Percentiles rank a stretch among this genome's conserved stretches.
These are phyloP conservation scores for Botryotinia narcissicola DNA, from an alignment of 2,329 filamentous ascomycete species.

Conservation along the genomic window DNA sequence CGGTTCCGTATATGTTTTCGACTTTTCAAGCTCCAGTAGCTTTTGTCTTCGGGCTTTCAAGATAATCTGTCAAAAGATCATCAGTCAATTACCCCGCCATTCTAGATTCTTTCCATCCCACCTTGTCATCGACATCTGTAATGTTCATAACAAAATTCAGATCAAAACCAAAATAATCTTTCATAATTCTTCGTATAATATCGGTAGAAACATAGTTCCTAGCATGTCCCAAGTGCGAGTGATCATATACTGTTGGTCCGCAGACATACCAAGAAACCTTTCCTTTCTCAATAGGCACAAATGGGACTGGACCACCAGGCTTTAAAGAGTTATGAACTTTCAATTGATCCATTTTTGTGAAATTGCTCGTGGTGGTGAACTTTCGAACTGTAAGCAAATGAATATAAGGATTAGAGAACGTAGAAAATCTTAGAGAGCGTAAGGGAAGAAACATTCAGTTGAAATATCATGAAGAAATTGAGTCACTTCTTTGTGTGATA, in stretches of 20 bases:
- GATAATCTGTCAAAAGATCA: slow-evolving; percentile 17
- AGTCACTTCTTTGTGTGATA: slow-evolving; percentile 22
- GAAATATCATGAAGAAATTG: slow-evolving; percentile 17
- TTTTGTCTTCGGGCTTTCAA: slow-evolving; percentile 69
- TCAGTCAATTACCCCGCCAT: slow-evolving; percentile 14
- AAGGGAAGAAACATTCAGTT: slow-evolving; percentile 25
- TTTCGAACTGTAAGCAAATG: slow-evolving; percentile 23
- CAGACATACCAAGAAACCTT: slow-evolving; percentile 65
- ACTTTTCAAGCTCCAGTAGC: slow-evolving; percentile 73
- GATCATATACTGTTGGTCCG: slow-evolving; percentile 68
- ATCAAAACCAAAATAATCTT: slow-evolving; percentile 66
- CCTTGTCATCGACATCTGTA: slow-evolving; percentile 65
- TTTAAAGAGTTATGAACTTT: slow-evolving; percentile 38
- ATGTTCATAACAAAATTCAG: slow-evolving; percentile 73
- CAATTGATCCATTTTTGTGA: slow-evolving; percentile 31
- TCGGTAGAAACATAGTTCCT: slow-evolving; percentile 73
- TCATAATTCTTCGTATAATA: slow-evolving; percentile 65
- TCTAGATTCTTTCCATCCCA: slow-evolving; percentile 27
- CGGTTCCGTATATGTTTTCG: slow-evolving; percentile 57
- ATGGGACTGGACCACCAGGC: slow-evolving; percentile 35
- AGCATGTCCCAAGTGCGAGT: slow-evolving; percentile 65
- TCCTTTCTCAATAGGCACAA: slow-evolving; percentile 24
- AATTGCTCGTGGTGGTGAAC: slow-evolving; percentile 17
- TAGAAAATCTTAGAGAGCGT: slow-evolving; percentile 15
- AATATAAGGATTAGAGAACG: slow-evolving; percentile 6